Percentiles rank a stretch among this genome's conserved stretches.
Evolutionary conservation across 2,329 filamentous ascomycete species (phyloP).

Genomic region (Apiospora rasikravindrae): DNA sequence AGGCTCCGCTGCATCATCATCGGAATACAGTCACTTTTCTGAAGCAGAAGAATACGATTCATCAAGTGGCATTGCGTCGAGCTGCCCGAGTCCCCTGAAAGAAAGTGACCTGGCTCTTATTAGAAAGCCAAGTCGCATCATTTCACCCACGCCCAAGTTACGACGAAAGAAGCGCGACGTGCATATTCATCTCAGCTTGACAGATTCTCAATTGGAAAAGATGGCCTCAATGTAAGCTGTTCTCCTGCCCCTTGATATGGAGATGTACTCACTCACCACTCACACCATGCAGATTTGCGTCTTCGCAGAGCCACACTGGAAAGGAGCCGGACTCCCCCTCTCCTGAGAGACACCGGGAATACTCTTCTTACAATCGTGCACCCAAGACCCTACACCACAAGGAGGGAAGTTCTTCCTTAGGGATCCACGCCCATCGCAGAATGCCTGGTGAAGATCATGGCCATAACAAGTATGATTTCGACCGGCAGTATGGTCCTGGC

Average conservation of each 20-base stretch:
- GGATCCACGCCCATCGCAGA: not conserved
- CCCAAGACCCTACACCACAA: constrained; percentile 1
- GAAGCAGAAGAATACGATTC: not conserved
- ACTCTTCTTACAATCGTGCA: not conserved
- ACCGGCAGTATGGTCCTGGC: not conserved
- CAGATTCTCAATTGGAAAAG: constrained; percentile 6
- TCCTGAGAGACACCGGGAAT: not conserved
- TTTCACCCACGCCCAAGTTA: not conserved
- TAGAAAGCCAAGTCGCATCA: constrained; percentile 3
- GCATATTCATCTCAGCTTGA: constrained; percentile 3
- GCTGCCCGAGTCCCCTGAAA: not conserved
- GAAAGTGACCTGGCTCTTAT: not conserved
- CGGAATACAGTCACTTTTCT: not conserved
- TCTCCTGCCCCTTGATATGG: not conserved
- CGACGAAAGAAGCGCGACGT: constrained; percentile 6
- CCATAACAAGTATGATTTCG: constrained; percentile 18
- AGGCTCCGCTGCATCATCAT: not conserved
- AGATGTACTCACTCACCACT: not conserved
- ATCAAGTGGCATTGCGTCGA: not conserved
- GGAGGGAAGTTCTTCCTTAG: not conserved
- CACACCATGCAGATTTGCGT: not conserved
- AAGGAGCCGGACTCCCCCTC: not conserved
- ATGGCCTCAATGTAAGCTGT: constrained; percentile 17
- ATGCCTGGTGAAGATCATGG: not conserved
- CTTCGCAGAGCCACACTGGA: not conserved